Base-by-base conservation (phyloP, 768 basidiomycete genomes). In the Podaxis pistillaris region DNA sequence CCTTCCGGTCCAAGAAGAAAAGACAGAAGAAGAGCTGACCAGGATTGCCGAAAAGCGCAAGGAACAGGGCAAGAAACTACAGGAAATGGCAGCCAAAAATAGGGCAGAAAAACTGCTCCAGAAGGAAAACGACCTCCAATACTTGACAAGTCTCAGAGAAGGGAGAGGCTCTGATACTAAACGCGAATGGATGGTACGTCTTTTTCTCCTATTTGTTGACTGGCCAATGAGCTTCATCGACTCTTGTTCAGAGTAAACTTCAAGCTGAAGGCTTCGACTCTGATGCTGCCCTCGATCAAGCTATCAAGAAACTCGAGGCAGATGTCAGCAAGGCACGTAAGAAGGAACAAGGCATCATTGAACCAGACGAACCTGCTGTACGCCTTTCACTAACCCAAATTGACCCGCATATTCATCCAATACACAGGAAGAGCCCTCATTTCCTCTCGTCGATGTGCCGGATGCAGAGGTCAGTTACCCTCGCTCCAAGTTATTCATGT, bases 381-480 rank as follows among this genome's bases (percentile, higher is more conserved):
- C 30, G 78, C 66, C 58, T 52, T 50, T 24, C 49, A 26, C 28
- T 12, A 3, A 24, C 3, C 9, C 12, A 4, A 9, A 9, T 12
- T 24, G 22, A 49, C 13, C 56, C 50, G 46, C 49, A 51, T 30
- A 50, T n/a, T 61, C 12, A 30, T 33, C 28, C 33, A 22, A 28
- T 62, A 7, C 68, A 47, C 69, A 89, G 82, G 91, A 93, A 70
- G 96, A 95, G 62, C 84, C 93, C 1, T 85, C 87, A 0, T 99
- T 95, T 78, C 95, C 93, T 19, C 81, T 99, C 1, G 79, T 96
- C n/a, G 94, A 97, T 68, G 81, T 90, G 1, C 94, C 95, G 0
- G 97, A 99, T 73, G 88, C 85, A 5, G 91, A 96, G 63, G 89
- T 95, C 65, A 38, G 57, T 40, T 0, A 17, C 5, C 64, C 1